Evolutionary conservation across 257 asterid species (phyloP), one percentile per base, ranked within the genome.

Genomic region (Eustoma russellianum): DNA sequence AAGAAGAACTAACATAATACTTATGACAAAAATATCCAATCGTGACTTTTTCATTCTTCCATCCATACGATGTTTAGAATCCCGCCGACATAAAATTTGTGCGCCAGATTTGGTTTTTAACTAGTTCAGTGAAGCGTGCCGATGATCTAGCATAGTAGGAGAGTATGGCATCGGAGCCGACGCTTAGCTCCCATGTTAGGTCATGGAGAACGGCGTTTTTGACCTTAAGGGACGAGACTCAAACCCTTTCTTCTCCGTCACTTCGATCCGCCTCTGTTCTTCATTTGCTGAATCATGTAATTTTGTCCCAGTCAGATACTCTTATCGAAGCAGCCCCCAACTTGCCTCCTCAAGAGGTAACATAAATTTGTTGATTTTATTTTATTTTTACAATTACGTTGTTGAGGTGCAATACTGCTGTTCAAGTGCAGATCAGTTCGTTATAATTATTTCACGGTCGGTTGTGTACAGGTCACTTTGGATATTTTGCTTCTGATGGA

Each of bases 201-300:
- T 57, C 78, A 67, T 87, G 96, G 96, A 66, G 96, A 68, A 81
- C 83, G 61, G 80, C 93, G 74, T 87, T 87, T 69, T 69, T 83
- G 54, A 76, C 90, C 17, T 67, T 83, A 62, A 74, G 96, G 66
- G 96, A 81, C 63, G 96, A 87, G 70, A 74, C 66, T 59, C 70
- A 66, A 71, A 70, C 72, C 44, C 58, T 51, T 33, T 33, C 57
- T 13, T 15, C 62, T 2, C 40, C 52, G 41, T 64, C 77, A 24
- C 88, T 85, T 5, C 71, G 78, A 8, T 63, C 47, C 15, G 14
- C 70, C 58, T 50, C 71, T 30, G 59, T 78, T 55, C 55, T 77
- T 54, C 77, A 52, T 57, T 82, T 79, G 55, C 75, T 87, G 59
- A 54, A 76, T 63, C 74, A 56, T 56, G 79, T 83, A 40, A 52